Base-by-base conservation (phyloP, 345 rosid genomes). In the Corchorus capsularis region DNA sequence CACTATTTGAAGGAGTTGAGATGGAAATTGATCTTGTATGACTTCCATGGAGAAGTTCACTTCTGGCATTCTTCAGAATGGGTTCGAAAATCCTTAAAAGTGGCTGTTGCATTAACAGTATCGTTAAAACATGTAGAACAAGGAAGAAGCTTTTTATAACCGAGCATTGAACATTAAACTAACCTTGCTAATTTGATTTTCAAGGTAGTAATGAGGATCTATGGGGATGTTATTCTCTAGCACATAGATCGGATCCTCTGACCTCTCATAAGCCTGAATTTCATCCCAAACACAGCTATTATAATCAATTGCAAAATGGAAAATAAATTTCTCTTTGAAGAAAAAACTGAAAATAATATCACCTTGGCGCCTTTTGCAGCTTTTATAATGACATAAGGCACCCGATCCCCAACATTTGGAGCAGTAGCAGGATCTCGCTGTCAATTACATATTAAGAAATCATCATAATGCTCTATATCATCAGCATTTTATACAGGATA, bases 351-450 rank as follows among this genome's bases (percentile, higher is more conserved):
- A 27, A 77, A 34, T 12, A 69, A 56, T 57, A 17, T 63, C 80
- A 92, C 99, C 99, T 93, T 96, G 72, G 99, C 99, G 60, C 99
- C 99, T 87, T 93, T 96, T 67, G 95, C 89, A 85, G 93, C 97
- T 83, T 92, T 91, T 73, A 96, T 81, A 66, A 93, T 92, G 79
- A 96, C 99, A 79, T 91, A 96, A 2, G 98, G 98, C 53, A 96
- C 99, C 37, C 98, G 93, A 85, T 96, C 99, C 82, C 99, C 99
- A 79, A 96, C 95, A 85, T 85, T 93, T 82, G 99, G 99, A 32
- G 98, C 99, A 74, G 99, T 96, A 50, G 98, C 98, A 80, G 99
- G 85, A 86, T 96, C 97, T 78, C 99, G 87, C 99, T 96, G 88
- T 83, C 77, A 84, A 81, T 63, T 32, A 84, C 63, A 75, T 60